These are phyloP conservation scores for Nelumbo lutea DNA, from an alignment of 164 flowering plant genomes.

Conservation along the genomic window DNA sequence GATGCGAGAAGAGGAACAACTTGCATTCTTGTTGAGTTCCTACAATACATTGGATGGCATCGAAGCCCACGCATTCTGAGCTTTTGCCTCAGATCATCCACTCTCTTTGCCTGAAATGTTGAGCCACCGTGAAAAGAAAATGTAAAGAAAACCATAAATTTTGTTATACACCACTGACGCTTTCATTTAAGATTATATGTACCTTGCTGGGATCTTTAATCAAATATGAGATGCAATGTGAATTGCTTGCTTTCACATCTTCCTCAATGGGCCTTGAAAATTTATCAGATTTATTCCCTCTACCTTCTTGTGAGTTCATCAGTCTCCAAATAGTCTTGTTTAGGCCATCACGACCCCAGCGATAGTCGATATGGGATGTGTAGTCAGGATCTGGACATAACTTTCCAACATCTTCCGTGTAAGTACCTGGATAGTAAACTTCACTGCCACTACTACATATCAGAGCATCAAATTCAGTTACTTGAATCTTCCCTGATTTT, in stretches of 20 bases:
- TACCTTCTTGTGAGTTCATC: conserved; percentile 50
- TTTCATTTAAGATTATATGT: background rate
- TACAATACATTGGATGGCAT: conserved; percentile 91
- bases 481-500: conserved; percentile 54
- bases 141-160: background rate
- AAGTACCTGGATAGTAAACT: conserved; percentile 73
- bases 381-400: conserved; percentile 72
- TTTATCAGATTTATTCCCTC: conserved; percentile 15
- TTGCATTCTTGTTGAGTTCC: conserved; percentile 83
- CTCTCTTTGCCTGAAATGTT: conserved; percentile 56
- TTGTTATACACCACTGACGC: background rate
- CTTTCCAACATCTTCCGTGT: conserved; percentile 50
- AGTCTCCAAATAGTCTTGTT: conserved; percentile 77
- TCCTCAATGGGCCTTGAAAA: conserved; percentile 43
- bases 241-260: conserved; percentile 58
- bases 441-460: conserved; percentile 93
- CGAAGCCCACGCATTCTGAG: conserved; percentile 92
- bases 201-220: conserved; percentile 76
- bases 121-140: conserved; percentile 1
- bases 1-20: conserved; percentile 87
- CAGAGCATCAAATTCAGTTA: conserved; percentile 81
- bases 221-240: conserved; percentile 63
- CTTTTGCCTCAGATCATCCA: conserved; percentile 91
- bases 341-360: conserved; percentile 87
- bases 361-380: conserved; percentile 77